Base-by-base conservation (phyloP, 257 asterid species). In the Plantago elongata region DNA sequence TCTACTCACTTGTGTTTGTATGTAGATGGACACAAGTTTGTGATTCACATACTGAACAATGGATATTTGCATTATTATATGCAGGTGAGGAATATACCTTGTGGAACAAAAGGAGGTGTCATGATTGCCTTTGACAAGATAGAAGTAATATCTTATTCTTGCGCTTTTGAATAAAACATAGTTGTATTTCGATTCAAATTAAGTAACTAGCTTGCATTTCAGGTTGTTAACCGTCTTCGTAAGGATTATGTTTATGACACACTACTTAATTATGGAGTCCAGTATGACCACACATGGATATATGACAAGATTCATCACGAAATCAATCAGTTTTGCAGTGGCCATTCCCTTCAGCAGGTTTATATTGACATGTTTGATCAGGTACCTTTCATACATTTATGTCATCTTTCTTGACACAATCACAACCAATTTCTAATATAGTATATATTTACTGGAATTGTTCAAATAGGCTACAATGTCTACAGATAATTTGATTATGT, bases 71-170 rank as follows among this genome's bases (percentile, higher is more conserved):
- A 16, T 65, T 63, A 37, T 74, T 59, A 42, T 74, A 57, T 70
- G 80, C 80, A 92, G 99, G 99, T 89, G 76, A 85, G 96, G 72
- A 92, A 93, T 79, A 89, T 93, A 57, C 99, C 97, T 40, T 93
- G 99, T 71, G 99, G 99, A 50, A 93, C 99, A 67, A 93, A 89
- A 83, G 99, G 99, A 37, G 99, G 99, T 17, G 99, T 93, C 47
- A 87, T 93, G 99, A 93, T 72, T 59, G 82, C 71, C 77, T 93
- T 93, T 75, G 99, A 83, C 80, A 93, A 89, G 83, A 83, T 93
- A 63, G 99, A 93, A 74, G 99, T 89, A 83, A 72, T 62, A 57
- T 54, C 54, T 48, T 60, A 51, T 40, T 58, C 60, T 61, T 72
- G 50, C 54, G 40, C 55, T 50, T 18, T 22, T 37, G 38, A 13